Percentiles rank a stretch among this genome's conserved stretches.
Conservation (phyloP, 2,329 filamentous ascomycete genomes). For the Apiospora rasikravindrae region DNA sequence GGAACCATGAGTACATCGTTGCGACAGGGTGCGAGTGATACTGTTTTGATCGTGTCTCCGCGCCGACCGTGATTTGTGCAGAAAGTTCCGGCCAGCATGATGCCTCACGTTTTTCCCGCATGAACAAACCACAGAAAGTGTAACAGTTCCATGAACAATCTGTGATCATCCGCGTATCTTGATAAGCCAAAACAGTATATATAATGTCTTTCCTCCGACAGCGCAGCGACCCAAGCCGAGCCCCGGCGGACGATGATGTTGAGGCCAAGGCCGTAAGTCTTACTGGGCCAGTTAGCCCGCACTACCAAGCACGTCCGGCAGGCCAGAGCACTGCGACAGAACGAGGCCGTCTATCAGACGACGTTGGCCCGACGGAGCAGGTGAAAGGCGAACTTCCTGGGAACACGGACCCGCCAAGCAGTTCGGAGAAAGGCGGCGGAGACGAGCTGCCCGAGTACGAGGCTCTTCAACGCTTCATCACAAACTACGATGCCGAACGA, state of each 20-base stretch:
- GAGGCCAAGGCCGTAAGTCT: slow-evolving; percentile 10
- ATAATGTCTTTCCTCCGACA: slow-evolving; percentile 16
- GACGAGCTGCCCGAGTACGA: slow-evolving; percentile 39
- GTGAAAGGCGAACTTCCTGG: neutral
- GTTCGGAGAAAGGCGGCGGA: neutral
- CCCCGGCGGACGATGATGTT: slow-evolving; percentile 15
- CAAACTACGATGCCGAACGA: slow-evolving; percentile 36
- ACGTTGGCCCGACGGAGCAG: neutral
- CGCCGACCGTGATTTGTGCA: neutral
- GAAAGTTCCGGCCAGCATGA: neutral
- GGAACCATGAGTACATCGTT: neutral
- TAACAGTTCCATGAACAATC: too few relatives aligned
- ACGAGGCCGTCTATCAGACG: neutral
- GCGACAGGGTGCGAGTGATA: neutral
- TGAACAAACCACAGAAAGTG: neutral
- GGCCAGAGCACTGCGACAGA: neutral
- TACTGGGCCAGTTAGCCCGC: neutral
- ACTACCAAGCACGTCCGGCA: neutral
- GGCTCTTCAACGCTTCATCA: slow-evolving; percentile 41
- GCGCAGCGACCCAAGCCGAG: neutral
- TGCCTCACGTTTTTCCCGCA: neutral
- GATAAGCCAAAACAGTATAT: neutral
- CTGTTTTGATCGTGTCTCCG: neutral
- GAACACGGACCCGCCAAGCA: neutral
- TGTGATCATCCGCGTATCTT: neutral